Conservation (phyloP, 2,329 filamentous ascomycete genomes). For the Fusarium coicis region DNA sequence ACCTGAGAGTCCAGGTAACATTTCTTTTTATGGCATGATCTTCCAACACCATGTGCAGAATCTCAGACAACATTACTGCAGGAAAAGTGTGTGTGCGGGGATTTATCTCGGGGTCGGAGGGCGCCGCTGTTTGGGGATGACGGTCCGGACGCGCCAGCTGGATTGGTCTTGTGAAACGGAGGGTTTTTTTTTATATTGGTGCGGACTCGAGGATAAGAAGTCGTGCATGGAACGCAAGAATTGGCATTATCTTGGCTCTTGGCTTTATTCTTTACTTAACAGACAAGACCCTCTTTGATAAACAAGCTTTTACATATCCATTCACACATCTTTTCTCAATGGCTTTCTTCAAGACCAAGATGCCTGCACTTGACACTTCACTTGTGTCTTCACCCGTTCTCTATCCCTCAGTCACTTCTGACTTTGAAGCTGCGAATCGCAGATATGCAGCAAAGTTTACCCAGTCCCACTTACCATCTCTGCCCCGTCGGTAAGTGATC, state of each 20-base stretch:
- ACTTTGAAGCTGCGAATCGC: slow-evolving; percentile 41
- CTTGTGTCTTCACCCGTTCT: not conserved
- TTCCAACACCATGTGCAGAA: slow-evolving; percentile 14
- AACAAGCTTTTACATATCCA: not conserved
- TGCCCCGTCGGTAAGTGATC: slow-evolving; percentile 38
- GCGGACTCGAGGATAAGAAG: slow-evolving; percentile 23
- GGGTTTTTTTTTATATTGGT: not conserved
- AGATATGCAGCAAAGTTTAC: slow-evolving; percentile 36
- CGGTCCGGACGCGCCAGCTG: slow-evolving; percentile 25
- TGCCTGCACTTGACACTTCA: slow-evolving; percentile 16
- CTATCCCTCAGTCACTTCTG: slow-evolving; percentile 19
- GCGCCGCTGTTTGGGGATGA: slow-evolving; percentile 16
- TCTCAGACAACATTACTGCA: slow-evolving; percentile 29
- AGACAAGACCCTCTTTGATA: not conserved
- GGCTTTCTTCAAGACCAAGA: not conserved
- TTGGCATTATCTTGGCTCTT: slow-evolving; percentile 13
- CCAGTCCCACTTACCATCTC: slow-evolving; percentile 36
- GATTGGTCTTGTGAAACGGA: not conserved
- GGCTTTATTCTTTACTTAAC: not conserved
- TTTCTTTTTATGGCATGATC: slow-evolving; percentile 37
- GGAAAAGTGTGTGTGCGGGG: slow-evolving; percentile 20
- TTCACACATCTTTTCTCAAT: accelerated
- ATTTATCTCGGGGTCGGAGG: slow-evolving; percentile 28
- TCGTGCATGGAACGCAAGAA: slow-evolving; percentile 2
- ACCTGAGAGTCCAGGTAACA: slow-evolving; percentile 13